Conservation (phyloP, 129 eudicot genomes). For the Helianthus annuus region DNA sequence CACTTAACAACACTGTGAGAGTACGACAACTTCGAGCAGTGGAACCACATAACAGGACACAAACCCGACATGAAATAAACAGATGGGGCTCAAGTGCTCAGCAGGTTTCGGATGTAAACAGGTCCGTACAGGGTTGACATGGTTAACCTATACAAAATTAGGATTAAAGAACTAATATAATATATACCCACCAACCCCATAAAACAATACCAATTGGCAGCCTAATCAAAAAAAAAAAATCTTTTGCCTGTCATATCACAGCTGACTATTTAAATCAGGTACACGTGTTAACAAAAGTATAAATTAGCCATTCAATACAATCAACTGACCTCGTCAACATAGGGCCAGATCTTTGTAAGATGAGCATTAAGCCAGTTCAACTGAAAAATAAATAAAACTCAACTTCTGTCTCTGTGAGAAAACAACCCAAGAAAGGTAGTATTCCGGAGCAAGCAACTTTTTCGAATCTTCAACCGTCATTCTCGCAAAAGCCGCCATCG, state of each 20-base stretch:
- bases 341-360: constrained; percentile 95
- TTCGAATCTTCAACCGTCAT: constrained; percentile 99
- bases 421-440: constrained; percentile 93
- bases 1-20: neutral
- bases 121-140: no score
- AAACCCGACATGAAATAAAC: neutral
- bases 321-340: constrained; percentile 69
- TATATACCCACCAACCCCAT: neutral
- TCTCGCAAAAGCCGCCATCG: constrained; percentile 91
- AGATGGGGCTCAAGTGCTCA: neutral
- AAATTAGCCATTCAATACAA: neutral
- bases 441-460: constrained; percentile 73
- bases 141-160: neutral
- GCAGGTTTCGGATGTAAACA: neutral
- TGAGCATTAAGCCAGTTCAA: constrained; percentile 84
- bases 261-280: neutral
- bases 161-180: no score
- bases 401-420: constrained; percentile 91
- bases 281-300: constrained; percentile 8
- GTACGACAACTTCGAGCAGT: neutral
- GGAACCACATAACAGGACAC: neutral
- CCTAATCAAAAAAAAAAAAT: neutral
- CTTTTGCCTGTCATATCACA: neutral
- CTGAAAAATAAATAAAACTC: constrained; percentile 35
- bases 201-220: neutral